Evolutionary conservation across 2,329 filamentous ascomycete genomes (phyloP).

Genomic region (Teratosphaeriaceae sp.): DNA sequence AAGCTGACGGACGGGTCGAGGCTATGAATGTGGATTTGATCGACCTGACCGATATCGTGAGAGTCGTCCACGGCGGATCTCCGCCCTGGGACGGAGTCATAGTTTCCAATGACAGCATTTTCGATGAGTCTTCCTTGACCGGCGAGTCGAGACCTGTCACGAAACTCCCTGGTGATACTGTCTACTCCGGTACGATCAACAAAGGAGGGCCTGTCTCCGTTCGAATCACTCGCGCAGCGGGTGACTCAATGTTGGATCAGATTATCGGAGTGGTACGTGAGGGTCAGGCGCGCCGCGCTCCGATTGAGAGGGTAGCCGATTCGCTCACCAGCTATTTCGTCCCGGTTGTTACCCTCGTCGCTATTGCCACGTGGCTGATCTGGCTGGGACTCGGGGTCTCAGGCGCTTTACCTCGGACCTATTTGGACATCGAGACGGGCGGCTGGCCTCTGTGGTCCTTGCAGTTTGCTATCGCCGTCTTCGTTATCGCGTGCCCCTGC

Average conservation of each 20-base stretch:
- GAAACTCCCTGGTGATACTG: conserved; percentile 47
- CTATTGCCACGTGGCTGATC: conserved; percentile 52
- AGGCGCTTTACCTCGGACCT: conserved; percentile 51
- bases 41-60: conserved; percentile 58
- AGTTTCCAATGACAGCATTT: conserved; percentile 54
- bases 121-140: conserved; percentile 74
- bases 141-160: conserved; percentile 59
- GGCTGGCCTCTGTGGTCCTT: conserved; percentile 68
- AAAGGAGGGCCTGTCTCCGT: conserved; percentile 55
- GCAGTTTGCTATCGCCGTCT: conserved; percentile 79
- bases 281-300: conserved; percentile 68
- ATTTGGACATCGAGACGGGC: conserved; percentile 48
- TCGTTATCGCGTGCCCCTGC: conserved; percentile 81
- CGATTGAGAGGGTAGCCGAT: conserved; percentile 68
- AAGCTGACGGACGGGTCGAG: conserved; percentile 9
- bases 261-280: conserved; percentile 72
- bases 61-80: conserved; percentile 51
- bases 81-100: conserved; percentile 67
- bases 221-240: conserved; percentile 57
- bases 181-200: conserved; percentile 60
- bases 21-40: conserved; percentile 61
- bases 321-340: conserved; percentile 62
- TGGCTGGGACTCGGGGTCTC: conserved; percentile 61
- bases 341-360: conserved; percentile 54
- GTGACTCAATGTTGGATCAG: conserved; percentile 70